Evolutionary conservation across 495 filamentous ascomycete genomes (phyloP).

Genomic region (Penicillium chermesinum): DNA sequence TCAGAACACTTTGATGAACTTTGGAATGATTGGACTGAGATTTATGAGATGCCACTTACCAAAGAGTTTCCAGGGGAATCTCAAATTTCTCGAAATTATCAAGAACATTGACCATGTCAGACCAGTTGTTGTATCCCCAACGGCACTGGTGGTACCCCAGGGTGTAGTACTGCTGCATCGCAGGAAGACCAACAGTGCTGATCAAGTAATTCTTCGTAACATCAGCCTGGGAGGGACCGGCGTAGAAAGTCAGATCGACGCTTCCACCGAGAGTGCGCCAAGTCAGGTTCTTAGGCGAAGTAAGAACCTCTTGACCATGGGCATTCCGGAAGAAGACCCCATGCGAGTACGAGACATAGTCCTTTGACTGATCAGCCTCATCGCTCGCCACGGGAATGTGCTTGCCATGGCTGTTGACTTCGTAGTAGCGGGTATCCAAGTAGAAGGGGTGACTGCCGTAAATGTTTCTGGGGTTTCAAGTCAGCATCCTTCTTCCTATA

Average conservation of each 20-base stretch:
- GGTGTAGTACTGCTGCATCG: slow-evolving; percentile 59
- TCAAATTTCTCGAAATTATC: slow-evolving; percentile 53
- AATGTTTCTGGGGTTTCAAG: slow-evolving; percentile 40
- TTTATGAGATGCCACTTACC: slow-evolving; percentile 35
- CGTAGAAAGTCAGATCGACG: slow-evolving; percentile 59
- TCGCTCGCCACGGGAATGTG: slow-evolving; percentile 50
- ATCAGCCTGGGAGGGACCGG: slow-evolving; percentile 51
- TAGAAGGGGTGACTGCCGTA: slow-evolving; percentile 62
- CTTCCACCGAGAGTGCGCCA: slow-evolving; percentile 67
- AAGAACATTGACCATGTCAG: slow-evolving; percentile 49
- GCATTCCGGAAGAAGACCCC: slow-evolving; percentile 60
- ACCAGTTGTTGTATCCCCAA: slow-evolving; percentile 62
- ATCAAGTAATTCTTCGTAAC: slow-evolving; percentile 54
- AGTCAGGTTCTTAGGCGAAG: slow-evolving; percentile 60
- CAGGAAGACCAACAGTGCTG: slow-evolving; percentile 53
- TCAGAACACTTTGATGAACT: slow-evolving; percentile 5
- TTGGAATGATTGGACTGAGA: not conserved
- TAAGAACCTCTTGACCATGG: slow-evolving; percentile 71
- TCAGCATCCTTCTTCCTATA: not conserved
- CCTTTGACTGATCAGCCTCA: slow-evolving; percentile 45
- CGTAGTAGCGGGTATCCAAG: slow-evolving; percentile 60
- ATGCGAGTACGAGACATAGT: slow-evolving; percentile 58
- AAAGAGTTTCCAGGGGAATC: slow-evolving; percentile 64
- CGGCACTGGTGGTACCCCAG: slow-evolving; percentile 63
- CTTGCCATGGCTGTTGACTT: slow-evolving; percentile 48